phyloP scores from a whole-genome alignment of 345 rosid species.

The Corchorus capsularis region DNA sequence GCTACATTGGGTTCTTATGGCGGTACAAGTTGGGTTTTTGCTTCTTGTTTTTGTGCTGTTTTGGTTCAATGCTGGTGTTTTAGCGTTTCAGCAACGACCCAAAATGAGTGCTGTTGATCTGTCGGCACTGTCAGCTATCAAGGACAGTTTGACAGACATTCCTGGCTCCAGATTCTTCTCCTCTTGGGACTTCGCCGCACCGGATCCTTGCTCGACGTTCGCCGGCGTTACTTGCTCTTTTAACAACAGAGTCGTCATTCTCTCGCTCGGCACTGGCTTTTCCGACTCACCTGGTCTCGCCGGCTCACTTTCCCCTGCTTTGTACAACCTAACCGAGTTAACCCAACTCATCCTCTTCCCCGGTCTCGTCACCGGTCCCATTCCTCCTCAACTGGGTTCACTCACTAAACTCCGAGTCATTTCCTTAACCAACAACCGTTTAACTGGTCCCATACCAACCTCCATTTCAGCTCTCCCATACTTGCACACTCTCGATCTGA shows the following conservation, averaged over 20 bases:
- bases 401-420: slow-evolving; percentile 64
- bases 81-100: background rate
- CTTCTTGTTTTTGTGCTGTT: slow-evolving; percentile 1
- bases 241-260: slow-evolving; percentile 37
- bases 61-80: background rate
- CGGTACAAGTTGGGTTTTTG: background rate
- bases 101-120: slow-evolving; percentile 37
- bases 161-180: slow-evolving; percentile 56
- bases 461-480: slow-evolving; percentile 48
- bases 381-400: slow-evolving; percentile 58
- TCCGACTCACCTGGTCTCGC: slow-evolving; percentile 59
- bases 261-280: slow-evolving; percentile 55
- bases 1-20: background rate
- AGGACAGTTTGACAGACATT: slow-evolving; percentile 53
- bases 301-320: slow-evolving; percentile 67
- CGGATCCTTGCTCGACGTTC: slow-evolving; percentile 61
- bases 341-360: slow-evolving; percentile 79
- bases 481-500: slow-evolving; percentile 82
- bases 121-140: slow-evolving; percentile 44
- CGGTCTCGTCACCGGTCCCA: slow-evolving; percentile 79
- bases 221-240: slow-evolving; percentile 56
- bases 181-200: slow-evolving; percentile 56
- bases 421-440: slow-evolving; percentile 72
- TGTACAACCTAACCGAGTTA: slow-evolving; percentile 58
- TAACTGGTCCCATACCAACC: slow-evolving; percentile 69